These are phyloP conservation scores for Pezicula rhizophila DNA, from an alignment of 2,329 filamentous ascomycete genomes.

Conservation along the genomic window DNA sequence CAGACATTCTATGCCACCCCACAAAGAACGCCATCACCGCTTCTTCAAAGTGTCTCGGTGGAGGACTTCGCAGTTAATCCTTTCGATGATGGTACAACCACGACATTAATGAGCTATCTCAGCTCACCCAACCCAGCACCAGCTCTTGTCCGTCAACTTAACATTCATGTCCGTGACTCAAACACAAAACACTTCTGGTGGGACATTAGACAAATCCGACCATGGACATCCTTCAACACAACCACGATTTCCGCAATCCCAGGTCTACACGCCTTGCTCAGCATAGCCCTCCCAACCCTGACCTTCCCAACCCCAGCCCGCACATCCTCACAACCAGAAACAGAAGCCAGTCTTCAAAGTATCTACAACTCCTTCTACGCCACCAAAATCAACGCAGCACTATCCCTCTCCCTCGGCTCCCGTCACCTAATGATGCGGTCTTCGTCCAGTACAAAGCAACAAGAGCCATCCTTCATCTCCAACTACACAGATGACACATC, in stretches of 20 bases:
- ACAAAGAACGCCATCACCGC: constrained; percentile 41
- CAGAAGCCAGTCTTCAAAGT: constrained; percentile 67
- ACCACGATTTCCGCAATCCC: constrained; percentile 66
- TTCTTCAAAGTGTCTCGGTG: constrained; percentile 22
- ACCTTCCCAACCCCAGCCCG: constrained; percentile 47
- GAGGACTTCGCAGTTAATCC: constrained; percentile 27
- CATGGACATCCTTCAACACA: constrained; percentile 76
- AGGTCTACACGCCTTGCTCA: constrained; percentile 66
- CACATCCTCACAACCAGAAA: constrained; percentile 64
- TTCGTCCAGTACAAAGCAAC: constrained; percentile 27
- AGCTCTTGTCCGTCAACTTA: constrained; percentile 73
- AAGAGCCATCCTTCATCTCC: constrained; percentile 37
- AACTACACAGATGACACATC: constrained; percentile 47
- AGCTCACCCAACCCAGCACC: constrained; percentile 75
- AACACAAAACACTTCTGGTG: constrained; percentile 87
- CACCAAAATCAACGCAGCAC: constrained; percentile 79
- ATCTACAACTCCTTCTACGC: constrained; percentile 76
- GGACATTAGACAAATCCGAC: constrained; percentile 82
- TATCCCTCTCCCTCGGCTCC: constrained; percentile 66
- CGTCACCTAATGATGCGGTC: constrained; percentile 44
- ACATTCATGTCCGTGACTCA: constrained; percentile 59
- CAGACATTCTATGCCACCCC: constrained; percentile 26
- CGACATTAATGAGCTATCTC: constrained; percentile 72
- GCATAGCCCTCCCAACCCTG: constrained; percentile 56
- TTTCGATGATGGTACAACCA: constrained; percentile 38